Base-by-base conservation (phyloP, 169 alveolate species). In the Miamiensis avidus region DNA sequence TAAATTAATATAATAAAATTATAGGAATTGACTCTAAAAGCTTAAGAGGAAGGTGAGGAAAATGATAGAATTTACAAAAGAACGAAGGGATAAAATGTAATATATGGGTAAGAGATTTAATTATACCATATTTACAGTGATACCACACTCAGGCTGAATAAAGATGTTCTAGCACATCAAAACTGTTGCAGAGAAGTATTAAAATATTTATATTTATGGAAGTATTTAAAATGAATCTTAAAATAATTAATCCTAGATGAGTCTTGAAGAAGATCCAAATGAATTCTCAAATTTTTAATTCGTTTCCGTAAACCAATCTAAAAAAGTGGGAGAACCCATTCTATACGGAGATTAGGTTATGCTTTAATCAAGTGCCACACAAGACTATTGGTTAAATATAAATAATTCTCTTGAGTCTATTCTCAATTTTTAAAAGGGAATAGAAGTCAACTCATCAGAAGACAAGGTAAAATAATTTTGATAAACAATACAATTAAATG, bases 111-210 rank as follows among this genome's bases (percentile, higher is more conserved):
- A 75, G 86, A 86, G 31, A 75, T 86, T 1, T 81, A 86, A 75
- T 75, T 86, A 33, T 34, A 74, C 16, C 90, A 86, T 26, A 49
- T 81, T 0, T 86, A 86, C 49, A 65, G 82, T 31, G 76, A 69
- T n/a, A 79, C 87, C 16, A 65, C 69, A 15, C 83, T 86, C 4
- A 72, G 87, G 25, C n/a, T 86, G 31, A 86, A 86, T 81, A 65
- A 32, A 64, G 73, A 86, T 25, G 82, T 86, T 0, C 65, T 86
- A 28, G 90, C 90, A 27, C 65, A 81, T 31, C 65, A 86, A 81
- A 65, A 86, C 69, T 86, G 90, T 65, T 86, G 90, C 49, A 86
- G 87, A 81, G 90, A 86, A 74, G 84, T 65, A 77, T 49, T 49
- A 11, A 49, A 11, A 11, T 49, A 49, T 49, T 49, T 49, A 49